Percentiles rank a stretch among this genome's conserved stretches.
These are phyloP conservation scores for Cutaneotrichosporon dermatis DNA, from an alignment of 1,284 basidiomycete species.

Conservation along the genomic window DNA sequence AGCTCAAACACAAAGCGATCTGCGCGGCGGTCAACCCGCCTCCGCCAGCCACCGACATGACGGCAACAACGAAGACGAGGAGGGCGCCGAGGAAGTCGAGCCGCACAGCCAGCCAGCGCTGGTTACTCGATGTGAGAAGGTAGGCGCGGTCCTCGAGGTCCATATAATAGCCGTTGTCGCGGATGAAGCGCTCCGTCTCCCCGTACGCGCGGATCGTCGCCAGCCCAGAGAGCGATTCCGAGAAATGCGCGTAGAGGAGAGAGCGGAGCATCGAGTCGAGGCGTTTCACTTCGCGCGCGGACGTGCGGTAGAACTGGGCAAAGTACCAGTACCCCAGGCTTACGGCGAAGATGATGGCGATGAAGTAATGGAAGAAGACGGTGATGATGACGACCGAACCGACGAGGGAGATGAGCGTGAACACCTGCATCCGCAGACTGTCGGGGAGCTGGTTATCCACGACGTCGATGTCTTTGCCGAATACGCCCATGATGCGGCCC, in stretches of 20 bases:
- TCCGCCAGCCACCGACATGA: slow-evolving; percentile 48
- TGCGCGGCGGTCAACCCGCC: slow-evolving; percentile 62
- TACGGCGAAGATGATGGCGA: slow-evolving; percentile 41
- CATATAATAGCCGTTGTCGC: slow-evolving; percentile 64
- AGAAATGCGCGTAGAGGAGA: slow-evolving; percentile 72
- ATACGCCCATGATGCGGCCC: slow-evolving; percentile 62
- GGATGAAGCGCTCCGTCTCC: slow-evolving; percentile 60
- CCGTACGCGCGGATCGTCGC: slow-evolving; percentile 71
- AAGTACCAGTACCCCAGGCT: slow-evolving; percentile 35
- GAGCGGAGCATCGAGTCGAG: slow-evolving; percentile 63
- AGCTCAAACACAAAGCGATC: slow-evolving; percentile 69
- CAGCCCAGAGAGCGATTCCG: slow-evolving; percentile 69
- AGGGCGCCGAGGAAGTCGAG: slow-evolving; percentile 67
- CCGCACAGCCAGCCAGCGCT: slow-evolving; percentile 71
- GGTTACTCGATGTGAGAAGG: slow-evolving; percentile 49
- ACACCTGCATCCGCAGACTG: slow-evolving; percentile 57
- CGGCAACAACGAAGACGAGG: slow-evolving; percentile 61
- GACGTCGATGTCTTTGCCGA: slow-evolving; percentile 62
- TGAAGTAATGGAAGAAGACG: slow-evolving; percentile 66
- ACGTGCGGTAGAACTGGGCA: slow-evolving; percentile 69
- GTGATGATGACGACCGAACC: slow-evolving; percentile 64
- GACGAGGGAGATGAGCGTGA: slow-evolving; percentile 41
- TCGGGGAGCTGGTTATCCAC: slow-evolving; percentile 65
- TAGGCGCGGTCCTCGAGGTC: slow-evolving; percentile 69
- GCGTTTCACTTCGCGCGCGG: slow-evolving; percentile 64